Conservation (phyloP, 345 rosid species). For the Raphanus sativus region DNA sequence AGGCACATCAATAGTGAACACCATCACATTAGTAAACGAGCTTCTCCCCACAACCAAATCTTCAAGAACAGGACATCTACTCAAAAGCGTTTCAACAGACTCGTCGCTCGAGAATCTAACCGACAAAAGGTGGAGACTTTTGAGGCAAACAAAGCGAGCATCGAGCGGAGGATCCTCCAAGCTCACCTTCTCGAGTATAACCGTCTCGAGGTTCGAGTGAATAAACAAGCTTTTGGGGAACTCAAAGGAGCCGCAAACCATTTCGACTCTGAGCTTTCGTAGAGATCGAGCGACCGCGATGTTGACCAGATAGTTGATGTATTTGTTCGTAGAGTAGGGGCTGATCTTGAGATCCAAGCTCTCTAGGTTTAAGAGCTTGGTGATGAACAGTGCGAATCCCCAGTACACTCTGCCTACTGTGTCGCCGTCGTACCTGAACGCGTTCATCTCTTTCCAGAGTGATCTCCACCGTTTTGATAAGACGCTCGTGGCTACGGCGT, state of each 20-base stretch:
- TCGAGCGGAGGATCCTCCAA: slow-evolving; percentile 3
- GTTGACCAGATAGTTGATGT: neutral
- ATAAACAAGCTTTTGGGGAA: neutral
- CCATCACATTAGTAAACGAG: neutral
- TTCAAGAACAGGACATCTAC: slow-evolving; percentile 4
- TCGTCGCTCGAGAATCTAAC: neutral
- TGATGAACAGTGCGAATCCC: neutral
- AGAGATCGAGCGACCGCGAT: neutral
- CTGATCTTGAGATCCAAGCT: neutral
- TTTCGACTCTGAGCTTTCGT: slow-evolving; percentile 8
- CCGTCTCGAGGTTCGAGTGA: neutral
- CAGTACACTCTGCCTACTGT: neutral
- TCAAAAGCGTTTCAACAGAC: slow-evolving; percentile 4
- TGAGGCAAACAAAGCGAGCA: neutral
- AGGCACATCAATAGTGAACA: neutral
- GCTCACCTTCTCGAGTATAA: neutral
- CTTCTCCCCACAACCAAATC: slow-evolving; percentile 8
- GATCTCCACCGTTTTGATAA: slow-evolving; percentile 11
- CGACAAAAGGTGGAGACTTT: slow-evolving; percentile 19
- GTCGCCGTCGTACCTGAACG: neutral
- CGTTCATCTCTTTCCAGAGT: neutral
- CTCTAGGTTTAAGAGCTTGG: neutral
- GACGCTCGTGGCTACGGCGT: neutral
- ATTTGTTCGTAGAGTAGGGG: rapidly evolving
- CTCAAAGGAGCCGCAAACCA: neutral